Evolutionary conservation across 2,329 filamentous ascomycete genomes (phyloP).

Genomic region (Cladobotryum protrusum): DNA sequence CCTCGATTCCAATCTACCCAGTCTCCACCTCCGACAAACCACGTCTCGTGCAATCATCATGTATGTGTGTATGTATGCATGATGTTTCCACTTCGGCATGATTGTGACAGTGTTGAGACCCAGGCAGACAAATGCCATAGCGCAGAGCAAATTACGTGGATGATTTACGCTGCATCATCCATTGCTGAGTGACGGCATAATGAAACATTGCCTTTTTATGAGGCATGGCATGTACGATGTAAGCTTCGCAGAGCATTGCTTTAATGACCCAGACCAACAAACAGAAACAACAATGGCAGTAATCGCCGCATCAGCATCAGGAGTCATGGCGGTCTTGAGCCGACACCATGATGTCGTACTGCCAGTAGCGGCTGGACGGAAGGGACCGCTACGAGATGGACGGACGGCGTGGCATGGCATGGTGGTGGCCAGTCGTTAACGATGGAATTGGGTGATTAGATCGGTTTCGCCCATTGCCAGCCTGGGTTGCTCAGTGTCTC

Average conservation of each 20-base stretch:
- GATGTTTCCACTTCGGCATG: no score
- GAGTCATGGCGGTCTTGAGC: background rate
- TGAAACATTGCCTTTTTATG: no score
- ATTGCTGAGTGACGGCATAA: no score
- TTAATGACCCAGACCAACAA: background rate
- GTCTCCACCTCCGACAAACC: no score
- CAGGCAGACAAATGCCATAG: no score
- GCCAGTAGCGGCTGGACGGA: conserved; percentile 9
- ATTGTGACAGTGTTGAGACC: no score
- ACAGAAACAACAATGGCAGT: background rate
- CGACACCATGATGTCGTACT: background rate
- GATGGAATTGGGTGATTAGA: conserved; percentile 9
- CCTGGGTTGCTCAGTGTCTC: conserved; percentile 5
- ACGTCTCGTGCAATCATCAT: no score
- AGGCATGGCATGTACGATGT: no score
- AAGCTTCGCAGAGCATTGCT: background rate
- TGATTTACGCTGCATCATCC: no score
- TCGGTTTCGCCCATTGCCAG: conserved; percentile 3
- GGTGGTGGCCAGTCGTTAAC: conserved; percentile 8
- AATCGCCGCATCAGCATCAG: conserved; percentile 1
- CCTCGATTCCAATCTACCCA: no score
- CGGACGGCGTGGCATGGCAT: background rate
- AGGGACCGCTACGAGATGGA: conserved; percentile 9
- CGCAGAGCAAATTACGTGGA: no score
- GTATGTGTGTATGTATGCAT: no score